These are phyloP conservation scores for Aspergillus jensenii DNA, from an alignment of 2,329 filamentous ascomycete species.

Conservation along the genomic window DNA sequence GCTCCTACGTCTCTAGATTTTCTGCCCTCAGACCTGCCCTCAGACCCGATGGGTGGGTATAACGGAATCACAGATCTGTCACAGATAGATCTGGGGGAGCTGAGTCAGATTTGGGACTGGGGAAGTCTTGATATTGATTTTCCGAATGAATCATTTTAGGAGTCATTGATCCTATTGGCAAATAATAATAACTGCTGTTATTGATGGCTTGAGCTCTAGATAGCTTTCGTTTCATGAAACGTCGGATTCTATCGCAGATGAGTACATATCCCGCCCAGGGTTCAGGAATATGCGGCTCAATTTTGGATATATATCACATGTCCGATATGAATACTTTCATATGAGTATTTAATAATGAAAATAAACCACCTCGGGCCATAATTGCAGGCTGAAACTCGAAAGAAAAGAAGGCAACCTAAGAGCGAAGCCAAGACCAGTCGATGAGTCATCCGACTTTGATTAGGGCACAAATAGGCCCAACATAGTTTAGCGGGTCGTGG, in stretches of 20 bases:
- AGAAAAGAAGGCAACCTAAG: not conserved
- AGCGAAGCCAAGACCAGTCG: not conserved
- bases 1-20: not conserved
- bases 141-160: not conserved
- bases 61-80: slow-evolving; percentile 5
- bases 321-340: not conserved
- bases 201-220: not conserved
- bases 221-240: not conserved
- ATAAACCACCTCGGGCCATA: not conserved
- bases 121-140: slow-evolving; percentile 22
- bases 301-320: not conserved
- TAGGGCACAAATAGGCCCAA: slow-evolving; percentile 26
- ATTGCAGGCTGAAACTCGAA: not conserved
- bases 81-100: slow-evolving; percentile 24
- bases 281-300: not conserved
- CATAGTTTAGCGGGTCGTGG: slow-evolving; percentile 23
- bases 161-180: not conserved
- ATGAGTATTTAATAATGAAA: too few relatives aligned
- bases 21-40: not conserved
- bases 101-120: slow-evolving; percentile 31
- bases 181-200: not conserved
- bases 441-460: slow-evolving; percentile 7
- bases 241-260: not conserved
- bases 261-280: too few relatives aligned
- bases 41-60: not conserved